Conservation (phyloP, 1,139 yeast genomes). For the Hyphopichia pseudoburtonii region DNA sequence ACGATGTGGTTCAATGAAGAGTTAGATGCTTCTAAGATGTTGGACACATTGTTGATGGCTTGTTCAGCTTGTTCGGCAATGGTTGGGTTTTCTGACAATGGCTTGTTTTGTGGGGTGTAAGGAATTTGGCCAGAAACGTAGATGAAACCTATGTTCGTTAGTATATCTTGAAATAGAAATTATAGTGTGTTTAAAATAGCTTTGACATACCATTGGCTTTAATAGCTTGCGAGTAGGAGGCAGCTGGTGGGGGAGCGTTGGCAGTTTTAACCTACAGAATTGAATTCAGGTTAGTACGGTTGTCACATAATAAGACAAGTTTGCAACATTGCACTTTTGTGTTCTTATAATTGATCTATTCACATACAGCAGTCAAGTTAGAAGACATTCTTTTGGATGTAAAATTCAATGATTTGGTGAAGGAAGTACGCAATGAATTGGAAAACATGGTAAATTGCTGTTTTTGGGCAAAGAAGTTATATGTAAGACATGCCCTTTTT, state of each 20-base stretch:
- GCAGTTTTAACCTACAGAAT: conserved; percentile 55
- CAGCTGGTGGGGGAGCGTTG: conserved; percentile 93
- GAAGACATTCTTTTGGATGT: conserved; percentile 37
- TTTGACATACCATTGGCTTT: conserved; percentile 68
- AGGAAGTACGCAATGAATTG: conserved; percentile 19
- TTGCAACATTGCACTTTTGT: too few relatives aligned
- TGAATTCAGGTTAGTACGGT: conserved; percentile 25
- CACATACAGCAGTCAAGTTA: conserved; percentile 48
- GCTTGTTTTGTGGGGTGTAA: conserved; percentile 77
- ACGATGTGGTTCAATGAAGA: conserved; percentile 80
- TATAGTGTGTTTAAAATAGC: too few relatives aligned
- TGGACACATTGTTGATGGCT: conserved; percentile 72
- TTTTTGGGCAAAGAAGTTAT: background rate
- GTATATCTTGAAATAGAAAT: background rate
- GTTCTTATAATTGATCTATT: background rate
- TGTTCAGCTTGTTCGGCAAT: conserved; percentile 85
- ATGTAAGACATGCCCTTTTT: background rate
- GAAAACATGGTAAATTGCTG: conserved; percentile 15
- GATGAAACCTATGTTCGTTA: conserved; percentile 52
- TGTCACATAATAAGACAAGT: background rate
- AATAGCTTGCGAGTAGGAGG: conserved; percentile 91
- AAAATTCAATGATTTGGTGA: conserved; percentile 22
- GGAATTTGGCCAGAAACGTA: conserved; percentile 97
- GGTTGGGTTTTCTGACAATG: conserved; percentile 63
- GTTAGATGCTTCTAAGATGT: conserved; percentile 77